These are phyloP conservation scores for Magnolia officinalis DNA, from an alignment of 164 flowering plant species.

Conservation along the genomic window DNA sequence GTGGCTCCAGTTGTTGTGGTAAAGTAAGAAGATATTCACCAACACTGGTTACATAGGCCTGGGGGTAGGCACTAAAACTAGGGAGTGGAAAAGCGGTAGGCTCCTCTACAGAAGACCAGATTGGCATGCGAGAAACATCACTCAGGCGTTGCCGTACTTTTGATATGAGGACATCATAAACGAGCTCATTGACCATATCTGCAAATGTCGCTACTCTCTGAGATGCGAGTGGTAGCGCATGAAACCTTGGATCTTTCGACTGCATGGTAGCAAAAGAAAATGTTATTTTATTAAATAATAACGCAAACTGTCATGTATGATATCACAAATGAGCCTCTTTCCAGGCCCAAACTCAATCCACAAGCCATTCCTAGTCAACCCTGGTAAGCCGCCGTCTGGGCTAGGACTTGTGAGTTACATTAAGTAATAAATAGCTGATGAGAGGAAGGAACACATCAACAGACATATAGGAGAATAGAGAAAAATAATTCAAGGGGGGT, in stretches of 20 bases:
- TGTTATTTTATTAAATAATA: conserved; percentile 7
- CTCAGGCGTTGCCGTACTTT: conserved; percentile 88
- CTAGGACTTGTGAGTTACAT: not conserved
- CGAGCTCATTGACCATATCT: conserved; percentile 93
- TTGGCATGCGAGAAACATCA: conserved; percentile 76
- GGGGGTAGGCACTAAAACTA: conserved; percentile 90
- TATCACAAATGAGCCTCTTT: not conserved
- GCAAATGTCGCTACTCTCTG: conserved; percentile 92
- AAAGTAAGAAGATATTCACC: conserved; percentile 98
- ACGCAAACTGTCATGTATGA: not conserved
- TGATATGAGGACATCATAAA: conserved; percentile 94
- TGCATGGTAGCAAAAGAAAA: conserved; percentile 35
- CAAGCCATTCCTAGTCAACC: not conserved
- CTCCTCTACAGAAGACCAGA: conserved; percentile 92
- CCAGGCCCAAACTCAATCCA: not conserved
- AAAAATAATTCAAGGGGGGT: not conserved
- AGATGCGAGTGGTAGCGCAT: conserved; percentile 91
- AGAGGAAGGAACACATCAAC: not conserved
- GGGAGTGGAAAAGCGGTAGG: conserved; percentile 71
- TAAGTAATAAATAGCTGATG: not conserved
- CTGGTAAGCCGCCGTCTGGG: not conserved
- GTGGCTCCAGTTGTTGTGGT: conserved; percentile 98
- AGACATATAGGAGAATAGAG: not conserved
- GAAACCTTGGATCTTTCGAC: conserved; percentile 98
- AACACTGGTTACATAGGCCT: conserved; percentile 80